phyloP scores from a whole-genome alignment of 1,139 yeast species.

The Williopsis jadinii region DNA sequence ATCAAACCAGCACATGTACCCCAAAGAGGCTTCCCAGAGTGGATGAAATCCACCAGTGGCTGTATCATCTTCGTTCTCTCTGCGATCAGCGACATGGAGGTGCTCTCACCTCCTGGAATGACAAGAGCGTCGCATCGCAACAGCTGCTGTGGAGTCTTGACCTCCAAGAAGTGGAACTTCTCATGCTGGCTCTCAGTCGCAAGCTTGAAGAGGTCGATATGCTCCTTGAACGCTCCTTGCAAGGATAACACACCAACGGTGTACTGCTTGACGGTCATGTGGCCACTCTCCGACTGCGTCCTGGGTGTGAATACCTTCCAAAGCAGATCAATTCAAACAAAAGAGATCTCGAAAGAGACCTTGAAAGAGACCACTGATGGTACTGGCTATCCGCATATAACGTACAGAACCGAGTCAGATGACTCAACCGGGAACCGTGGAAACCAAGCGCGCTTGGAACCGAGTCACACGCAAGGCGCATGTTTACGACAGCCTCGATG shows the following conservation, averaged over 20 bases:
- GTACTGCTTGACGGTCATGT: neutral
- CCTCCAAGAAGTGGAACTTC: neutral
- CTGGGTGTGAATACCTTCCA: too few relatives aligned
- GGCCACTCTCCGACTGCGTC: too few relatives aligned
- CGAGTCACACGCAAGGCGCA: too few relatives aligned
- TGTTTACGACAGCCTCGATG: too few relatives aligned
- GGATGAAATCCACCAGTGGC: neutral
- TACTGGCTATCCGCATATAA: too few relatives aligned
- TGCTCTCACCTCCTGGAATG: slow-evolving; percentile 1
- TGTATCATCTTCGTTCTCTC: slow-evolving; percentile 1
- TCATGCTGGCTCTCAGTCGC: neutral
- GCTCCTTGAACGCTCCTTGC: slow-evolving; percentile 1
- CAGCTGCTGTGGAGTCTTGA: neutral
- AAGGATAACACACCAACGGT: neutral
- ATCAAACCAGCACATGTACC: slow-evolving; percentile 1
- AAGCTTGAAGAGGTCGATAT: neutral
- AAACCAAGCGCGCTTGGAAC: too few relatives aligned
- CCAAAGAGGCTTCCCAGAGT: slow-evolving; percentile 1
- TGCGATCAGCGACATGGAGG: slow-evolving; percentile 1
- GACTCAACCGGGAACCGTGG: too few relatives aligned
- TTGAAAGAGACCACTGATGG: too few relatives aligned
- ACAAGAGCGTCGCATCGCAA: slow-evolving; percentile 1
- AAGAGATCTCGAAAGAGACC: too few relatives aligned
- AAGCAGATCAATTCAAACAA: too few relatives aligned
- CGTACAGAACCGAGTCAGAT: too few relatives aligned